Evolutionary conservation across 2,329 filamentous ascomycete genomes (phyloP).

Genomic region (Teratosphaeria viscida): DNA sequence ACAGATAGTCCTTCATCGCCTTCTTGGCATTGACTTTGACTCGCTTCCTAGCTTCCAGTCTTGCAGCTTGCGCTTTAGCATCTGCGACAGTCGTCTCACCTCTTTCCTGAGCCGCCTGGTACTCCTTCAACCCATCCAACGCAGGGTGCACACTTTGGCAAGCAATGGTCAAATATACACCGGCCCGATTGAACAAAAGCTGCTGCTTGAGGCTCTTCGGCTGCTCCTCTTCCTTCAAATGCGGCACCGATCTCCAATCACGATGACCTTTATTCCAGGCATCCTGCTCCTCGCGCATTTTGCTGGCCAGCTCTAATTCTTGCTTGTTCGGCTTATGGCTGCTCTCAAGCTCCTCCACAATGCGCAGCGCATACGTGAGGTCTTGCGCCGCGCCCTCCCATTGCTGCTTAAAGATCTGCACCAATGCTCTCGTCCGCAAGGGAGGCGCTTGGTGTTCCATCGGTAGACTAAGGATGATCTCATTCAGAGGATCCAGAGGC

Average conservation of each 20-base stretch:
- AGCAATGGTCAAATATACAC: slow-evolving; percentile 61
- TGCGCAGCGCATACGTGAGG: slow-evolving; percentile 56
- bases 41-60: slow-evolving; percentile 53
- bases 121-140: slow-evolving; percentile 37
- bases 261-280: slow-evolving; percentile 28
- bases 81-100: slow-evolving; percentile 34
- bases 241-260: slow-evolving; percentile 41
- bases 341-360: slow-evolving; percentile 32
- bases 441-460: slow-evolving; percentile 56
- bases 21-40: slow-evolving; percentile 67
- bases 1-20: slow-evolving; percentile 62
- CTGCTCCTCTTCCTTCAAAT: slow-evolving; percentile 53
- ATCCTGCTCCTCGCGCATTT: slow-evolving; percentile 28
- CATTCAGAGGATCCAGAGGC: slow-evolving; percentile 53
- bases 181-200: slow-evolving; percentile 64
- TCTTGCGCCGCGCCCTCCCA: slow-evolving; percentile 59
- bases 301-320: slow-evolving; percentile 44
- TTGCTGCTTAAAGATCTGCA: slow-evolving; percentile 66
- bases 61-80: slow-evolving; percentile 35
- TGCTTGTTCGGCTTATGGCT: slow-evolving; percentile 38
- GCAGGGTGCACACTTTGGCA: slow-evolving; percentile 53
- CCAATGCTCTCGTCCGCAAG: slow-evolving; percentile 62
- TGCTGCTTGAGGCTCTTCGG: slow-evolving; percentile 67
- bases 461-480: slow-evolving; percentile 55
- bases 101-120: slow-evolving; percentile 19